Evolutionary conservation across 441 rosid genomes (phyloP), one percentile per base, ranked within the genome.

Genomic region (Populus hybrid): DNA sequence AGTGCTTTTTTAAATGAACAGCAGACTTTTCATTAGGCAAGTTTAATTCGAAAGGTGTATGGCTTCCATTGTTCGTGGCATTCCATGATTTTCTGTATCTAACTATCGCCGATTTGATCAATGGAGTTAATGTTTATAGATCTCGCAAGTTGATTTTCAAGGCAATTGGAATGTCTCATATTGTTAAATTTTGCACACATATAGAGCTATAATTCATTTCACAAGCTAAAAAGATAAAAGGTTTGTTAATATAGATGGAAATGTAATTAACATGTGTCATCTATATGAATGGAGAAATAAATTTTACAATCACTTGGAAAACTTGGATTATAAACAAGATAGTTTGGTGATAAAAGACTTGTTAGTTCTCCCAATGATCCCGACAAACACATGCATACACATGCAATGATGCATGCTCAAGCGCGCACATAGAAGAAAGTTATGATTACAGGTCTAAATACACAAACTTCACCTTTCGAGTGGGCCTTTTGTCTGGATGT

Each of bases 401-500:
- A 6, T 6, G 1, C n/a, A 54, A 16, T 18, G 21, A 54, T 18
- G 61, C n/a, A 6, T 30, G 32, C 32, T 30, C 32, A 30, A 30
- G 32, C 2, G 8, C 8, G 2, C n/a, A 0, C 2, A 20, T 6
- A 16, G 59, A 4, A 54, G 61, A 54, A 54, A 54, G n/a, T 54
- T 54, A 54, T 16, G 61, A 18, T 34, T 21, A 20, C 20, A 70
- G 32, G 32, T 63, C 57, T n/a, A n/a, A 61, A 77, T 76, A 67
- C 10, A 70, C 40, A 84, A 72, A 30, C 32, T 30, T 30, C 73
- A 93, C 99, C 92, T 85, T 94, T 85, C 83, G 86, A 67, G 92
- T 90, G 28, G 97, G 99, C 81, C 83, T 88, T 84, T 92, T 94
- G 2, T 89, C 97, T 16, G 92, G 91, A 76, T 90, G 87, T 76